Percentiles rank a stretch among this genome's conserved stretches.
These are phyloP conservation scores for Botryotinia narcissicola DNA, from an alignment of 2,329 filamentous ascomycete species.

Conservation along the genomic window DNA sequence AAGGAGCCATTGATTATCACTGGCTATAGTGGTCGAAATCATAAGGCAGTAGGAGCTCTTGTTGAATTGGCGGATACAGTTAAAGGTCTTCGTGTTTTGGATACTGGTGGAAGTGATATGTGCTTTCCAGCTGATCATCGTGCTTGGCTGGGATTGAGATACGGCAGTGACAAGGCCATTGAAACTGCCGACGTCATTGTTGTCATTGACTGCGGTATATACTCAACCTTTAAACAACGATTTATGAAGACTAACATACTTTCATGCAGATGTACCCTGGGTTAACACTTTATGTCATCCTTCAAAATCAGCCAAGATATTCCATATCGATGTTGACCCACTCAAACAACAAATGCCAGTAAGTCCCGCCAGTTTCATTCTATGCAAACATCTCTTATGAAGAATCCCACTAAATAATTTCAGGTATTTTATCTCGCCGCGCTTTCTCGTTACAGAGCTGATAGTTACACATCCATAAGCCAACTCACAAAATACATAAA, in stretches of 20 bases:
- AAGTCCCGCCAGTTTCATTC: constrained; percentile 13
- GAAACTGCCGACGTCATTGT: constrained; percentile 78
- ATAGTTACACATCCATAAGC: constrained; percentile 61
- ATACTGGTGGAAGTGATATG: constrained; percentile 78
- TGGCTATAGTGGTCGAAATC: constrained; percentile 70
- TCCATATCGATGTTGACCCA: constrained; percentile 64
- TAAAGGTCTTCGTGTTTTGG: constrained; percentile 67
- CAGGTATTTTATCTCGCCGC: constrained; percentile 65
- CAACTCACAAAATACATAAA: constrained; percentile 66
- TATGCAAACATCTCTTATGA: constrained; percentile 6
- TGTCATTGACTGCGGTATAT: constrained; percentile 66
- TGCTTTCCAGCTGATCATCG: constrained; percentile 72
- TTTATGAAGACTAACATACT: background rate
- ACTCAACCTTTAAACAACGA: background rate
- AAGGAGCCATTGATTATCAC: constrained; percentile 67
- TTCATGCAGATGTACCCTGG: constrained; percentile 73
- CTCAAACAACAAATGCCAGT: constrained; percentile 51
- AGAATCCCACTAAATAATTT: constrained; percentile 47
- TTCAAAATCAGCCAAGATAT: constrained; percentile 51
- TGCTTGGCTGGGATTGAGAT: constrained; percentile 67
- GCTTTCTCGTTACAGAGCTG: constrained; percentile 63
- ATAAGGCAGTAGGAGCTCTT: constrained; percentile 57
- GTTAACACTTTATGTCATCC: constrained; percentile 73
- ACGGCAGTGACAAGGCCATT: constrained; percentile 71
- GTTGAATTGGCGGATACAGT: constrained; percentile 66